Percentiles rank a stretch among this genome's conserved stretches.
Conservation (phyloP, 129 eudicot species). For the Oenanthe sinensis region DNA sequence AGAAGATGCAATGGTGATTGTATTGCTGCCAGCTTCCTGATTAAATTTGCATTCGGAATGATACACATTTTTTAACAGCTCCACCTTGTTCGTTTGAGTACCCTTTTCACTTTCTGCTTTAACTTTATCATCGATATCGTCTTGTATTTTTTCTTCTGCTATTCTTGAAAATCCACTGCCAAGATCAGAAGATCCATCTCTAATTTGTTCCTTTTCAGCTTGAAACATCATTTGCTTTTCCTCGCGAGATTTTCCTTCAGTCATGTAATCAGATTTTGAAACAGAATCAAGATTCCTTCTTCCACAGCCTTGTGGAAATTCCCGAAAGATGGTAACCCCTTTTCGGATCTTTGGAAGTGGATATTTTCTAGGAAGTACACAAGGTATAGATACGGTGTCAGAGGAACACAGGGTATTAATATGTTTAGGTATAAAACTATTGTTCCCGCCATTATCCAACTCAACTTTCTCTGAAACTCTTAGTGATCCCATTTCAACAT, state of each 20-base stretch:
- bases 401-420: not conserved
- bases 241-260: not conserved
- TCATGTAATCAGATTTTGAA: not conserved
- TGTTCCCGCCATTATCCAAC: not conserved
- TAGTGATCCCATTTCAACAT: slow-evolving; percentile 2
- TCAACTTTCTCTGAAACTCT: not conserved
- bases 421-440: not conserved
- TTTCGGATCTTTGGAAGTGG: slow-evolving; percentile 7
- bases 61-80: not conserved
- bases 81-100: not conserved
- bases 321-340: not conserved
- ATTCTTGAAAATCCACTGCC: not conserved
- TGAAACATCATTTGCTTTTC: not conserved
- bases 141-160: not conserved
- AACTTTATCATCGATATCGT: not conserved
- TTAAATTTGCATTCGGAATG: not conserved
- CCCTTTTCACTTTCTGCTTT: not conserved
- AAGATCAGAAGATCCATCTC: not conserved
- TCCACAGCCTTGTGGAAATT: slow-evolving; percentile 3
- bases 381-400: not conserved
- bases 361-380: slow-evolving; percentile 1
- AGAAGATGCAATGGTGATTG: not conserved
- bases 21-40: not conserved
- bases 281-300: not conserved
- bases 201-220: not conserved